A percentile compares a stretch with the other conserved stretches of the same genome.
These are phyloP conservation scores for Coniella lustricola DNA, from an alignment of 2,329 filamentous ascomycete species.

Conservation along the genomic window DNA sequence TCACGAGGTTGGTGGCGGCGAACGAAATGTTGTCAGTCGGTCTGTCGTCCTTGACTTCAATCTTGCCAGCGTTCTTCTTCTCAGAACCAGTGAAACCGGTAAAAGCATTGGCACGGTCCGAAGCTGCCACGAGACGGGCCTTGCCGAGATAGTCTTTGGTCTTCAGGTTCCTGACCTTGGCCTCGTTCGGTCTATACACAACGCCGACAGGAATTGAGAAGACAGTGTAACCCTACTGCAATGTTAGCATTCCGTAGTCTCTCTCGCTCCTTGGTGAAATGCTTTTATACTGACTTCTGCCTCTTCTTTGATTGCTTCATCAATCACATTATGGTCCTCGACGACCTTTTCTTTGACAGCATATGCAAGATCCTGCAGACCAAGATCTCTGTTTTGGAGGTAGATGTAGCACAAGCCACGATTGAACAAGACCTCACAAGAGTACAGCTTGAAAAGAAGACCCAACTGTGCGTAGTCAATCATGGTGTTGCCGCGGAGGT, in stretches of 20 bases:
- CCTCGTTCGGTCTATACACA: constrained; percentile 90
- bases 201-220: constrained; percentile 97
- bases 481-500: constrained; percentile 89
- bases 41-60: constrained; percentile 66
- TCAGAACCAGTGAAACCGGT: constrained; percentile 76
- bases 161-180: constrained; percentile 97
- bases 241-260: constrained; percentile 21
- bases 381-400: constrained; percentile 81
- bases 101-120: constrained; percentile 72
- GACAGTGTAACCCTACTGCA: constrained; percentile 79
- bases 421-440: constrained; percentile 97
- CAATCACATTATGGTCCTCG: constrained; percentile 93
- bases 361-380: constrained; percentile 83
- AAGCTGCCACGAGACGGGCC: constrained; percentile 84
- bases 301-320: constrained; percentile 89
- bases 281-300: constrained; percentile 61
- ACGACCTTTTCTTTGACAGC: constrained; percentile 95
- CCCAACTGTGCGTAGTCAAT: constrained; percentile 98
- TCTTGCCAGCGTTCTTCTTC: constrained; percentile 60
- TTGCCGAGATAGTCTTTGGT: constrained; percentile 97
- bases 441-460: constrained; percentile 91
- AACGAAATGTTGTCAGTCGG: constrained; percentile 81
- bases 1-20: constrained; percentile 87
- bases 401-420: constrained; percentile 96
- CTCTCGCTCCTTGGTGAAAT: no score